Percentiles rank a stretch among this genome's conserved stretches.
Conservation (phyloP, 2,329 filamentous ascomycete genomes). For the Aspergillus amoenus region DNA sequence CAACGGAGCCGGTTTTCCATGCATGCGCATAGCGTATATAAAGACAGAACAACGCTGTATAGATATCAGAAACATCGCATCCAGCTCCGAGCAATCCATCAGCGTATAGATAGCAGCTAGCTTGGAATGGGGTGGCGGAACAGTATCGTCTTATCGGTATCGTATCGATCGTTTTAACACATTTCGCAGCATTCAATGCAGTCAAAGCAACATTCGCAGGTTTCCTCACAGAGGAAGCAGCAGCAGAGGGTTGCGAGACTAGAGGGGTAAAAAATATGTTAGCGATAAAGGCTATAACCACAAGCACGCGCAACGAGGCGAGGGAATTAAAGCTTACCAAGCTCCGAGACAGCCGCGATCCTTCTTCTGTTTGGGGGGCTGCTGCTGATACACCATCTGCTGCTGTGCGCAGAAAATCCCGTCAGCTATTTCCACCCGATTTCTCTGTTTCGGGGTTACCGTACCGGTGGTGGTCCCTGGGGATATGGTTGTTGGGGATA, state of each 20-base stretch:
- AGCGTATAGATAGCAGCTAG: slow-evolving; percentile 11
- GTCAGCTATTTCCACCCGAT: background rate
- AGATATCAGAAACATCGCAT: slow-evolving; percentile 13
- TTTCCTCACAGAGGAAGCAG: slow-evolving; percentile 64
- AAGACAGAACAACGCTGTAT: background rate
- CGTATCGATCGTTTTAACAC: slow-evolving; percentile 31
- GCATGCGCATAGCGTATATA: background rate
- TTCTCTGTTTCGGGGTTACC: slow-evolving; percentile 8
- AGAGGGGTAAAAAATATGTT: slow-evolving; percentile 7
- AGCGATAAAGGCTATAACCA: background rate
- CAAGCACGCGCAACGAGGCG: background rate
- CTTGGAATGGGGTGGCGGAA: slow-evolving; percentile 8
- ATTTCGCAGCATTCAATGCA: slow-evolving; percentile 55
- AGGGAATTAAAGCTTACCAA: slow-evolving; percentile 41
- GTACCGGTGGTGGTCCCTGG: slow-evolving; percentile 23
- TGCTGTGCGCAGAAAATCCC: background rate
- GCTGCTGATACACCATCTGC: slow-evolving; percentile 53
- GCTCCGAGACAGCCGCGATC: slow-evolving; percentile 52
- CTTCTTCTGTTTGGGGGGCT: slow-evolving; percentile 48
- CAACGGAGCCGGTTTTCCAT: background rate
- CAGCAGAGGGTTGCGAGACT: slow-evolving; percentile 60
- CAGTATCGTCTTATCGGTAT: slow-evolving; percentile 21
- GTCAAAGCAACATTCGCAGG: slow-evolving; percentile 64
- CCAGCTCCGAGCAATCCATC: slow-evolving; percentile 3
- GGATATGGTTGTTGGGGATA: slow-evolving; percentile 26